phyloP scores from a whole-genome alignment of 352 stramenopile genomes.

The Phytophthora ohioensis region DNA sequence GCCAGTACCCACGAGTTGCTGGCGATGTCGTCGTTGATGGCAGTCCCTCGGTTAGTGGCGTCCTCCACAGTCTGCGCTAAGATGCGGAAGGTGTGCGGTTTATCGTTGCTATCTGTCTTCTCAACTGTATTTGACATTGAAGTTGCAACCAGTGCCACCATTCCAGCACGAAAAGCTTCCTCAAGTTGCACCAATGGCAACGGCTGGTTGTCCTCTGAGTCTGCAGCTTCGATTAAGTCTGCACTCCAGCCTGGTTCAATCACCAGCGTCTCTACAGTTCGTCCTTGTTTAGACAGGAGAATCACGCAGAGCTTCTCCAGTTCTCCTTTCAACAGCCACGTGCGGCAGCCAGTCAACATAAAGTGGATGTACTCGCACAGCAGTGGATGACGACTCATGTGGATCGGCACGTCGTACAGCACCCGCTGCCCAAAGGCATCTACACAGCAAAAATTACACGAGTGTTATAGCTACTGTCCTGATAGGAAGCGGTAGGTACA shows the following conservation, averaged over 20 bases:
- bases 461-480: not conserved
- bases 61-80: conserved; percentile 71
- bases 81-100: conserved; percentile 71
- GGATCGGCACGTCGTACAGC: conserved; percentile 81
- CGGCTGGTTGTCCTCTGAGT: conserved; percentile 33
- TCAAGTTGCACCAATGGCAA: conserved; percentile 63
- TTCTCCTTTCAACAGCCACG: conserved; percentile 67
- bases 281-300: conserved; percentile 60
- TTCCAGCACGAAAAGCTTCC: conserved; percentile 64
- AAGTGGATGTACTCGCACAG: conserved; percentile 84
- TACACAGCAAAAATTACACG: conserved; percentile 20
- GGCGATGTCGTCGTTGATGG: conserved; percentile 47
- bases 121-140: conserved; percentile 18
- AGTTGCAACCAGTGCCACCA: conserved; percentile 67
- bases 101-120: conserved; percentile 1
- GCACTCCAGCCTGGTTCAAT: conserved; percentile 60
- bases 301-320: conserved; percentile 75
- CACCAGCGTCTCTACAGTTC: conserved; percentile 55
- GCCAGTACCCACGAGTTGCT: conserved; percentile 78
- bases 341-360: conserved; percentile 69
- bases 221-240: conserved; percentile 20
- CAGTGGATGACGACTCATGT: conserved; percentile 78
- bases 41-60: conserved; percentile 37
- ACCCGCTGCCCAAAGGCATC: conserved; percentile 70
- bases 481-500: no score